phyloP scores from a whole-genome alignment of 805 yeast genomes.

The Isabelozyma gotoi region DNA sequence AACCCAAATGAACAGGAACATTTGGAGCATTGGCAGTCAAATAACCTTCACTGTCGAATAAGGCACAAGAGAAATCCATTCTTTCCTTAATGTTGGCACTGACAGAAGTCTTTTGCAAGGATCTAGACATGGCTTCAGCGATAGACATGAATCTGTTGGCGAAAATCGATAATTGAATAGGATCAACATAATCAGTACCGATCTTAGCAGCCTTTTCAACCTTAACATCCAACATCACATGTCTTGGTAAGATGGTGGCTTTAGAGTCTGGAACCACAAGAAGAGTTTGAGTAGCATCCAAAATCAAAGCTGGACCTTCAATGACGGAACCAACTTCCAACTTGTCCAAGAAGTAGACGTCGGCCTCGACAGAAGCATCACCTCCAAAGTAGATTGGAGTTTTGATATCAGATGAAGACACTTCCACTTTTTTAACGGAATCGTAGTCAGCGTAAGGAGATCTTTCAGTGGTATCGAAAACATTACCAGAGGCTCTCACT shows the following conservation, averaged over 20 bases:
- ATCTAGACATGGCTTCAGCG: constrained; percentile 87
- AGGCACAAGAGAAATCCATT: constrained; percentile 80
- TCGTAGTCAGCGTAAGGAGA: constrained; percentile 42
- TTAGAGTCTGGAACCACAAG: constrained; percentile 61
- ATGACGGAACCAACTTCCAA: constrained; percentile 53
- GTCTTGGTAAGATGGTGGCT: constrained; percentile 60
- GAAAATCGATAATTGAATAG: constrained; percentile 71
- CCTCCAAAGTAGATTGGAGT: constrained; percentile 54
- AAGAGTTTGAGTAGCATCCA: constrained; percentile 81
- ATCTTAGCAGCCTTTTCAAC: constrained; percentile 13
- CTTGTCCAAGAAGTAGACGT: constrained; percentile 49
- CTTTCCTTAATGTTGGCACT: constrained; percentile 84
- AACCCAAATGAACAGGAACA: constrained; percentile 82
- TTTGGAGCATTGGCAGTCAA: constrained; percentile 88
- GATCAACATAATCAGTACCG: constrained; percentile 45
- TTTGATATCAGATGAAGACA: neutral
- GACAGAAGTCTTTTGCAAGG: constrained; percentile 76
- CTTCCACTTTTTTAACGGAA: neutral
- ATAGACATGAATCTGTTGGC: constrained; percentile 86
- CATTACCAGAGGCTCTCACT: constrained; percentile 66
- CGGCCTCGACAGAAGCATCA: constrained; percentile 45
- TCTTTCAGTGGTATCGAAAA: constrained; percentile 45
- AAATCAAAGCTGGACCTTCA: constrained; percentile 72
- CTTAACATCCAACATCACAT: constrained; percentile 49
- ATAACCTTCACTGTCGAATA: constrained; percentile 74